Base-by-base conservation (phyloP, 768 basidiomycete genomes). In the Auricularia heimuer region DNA sequence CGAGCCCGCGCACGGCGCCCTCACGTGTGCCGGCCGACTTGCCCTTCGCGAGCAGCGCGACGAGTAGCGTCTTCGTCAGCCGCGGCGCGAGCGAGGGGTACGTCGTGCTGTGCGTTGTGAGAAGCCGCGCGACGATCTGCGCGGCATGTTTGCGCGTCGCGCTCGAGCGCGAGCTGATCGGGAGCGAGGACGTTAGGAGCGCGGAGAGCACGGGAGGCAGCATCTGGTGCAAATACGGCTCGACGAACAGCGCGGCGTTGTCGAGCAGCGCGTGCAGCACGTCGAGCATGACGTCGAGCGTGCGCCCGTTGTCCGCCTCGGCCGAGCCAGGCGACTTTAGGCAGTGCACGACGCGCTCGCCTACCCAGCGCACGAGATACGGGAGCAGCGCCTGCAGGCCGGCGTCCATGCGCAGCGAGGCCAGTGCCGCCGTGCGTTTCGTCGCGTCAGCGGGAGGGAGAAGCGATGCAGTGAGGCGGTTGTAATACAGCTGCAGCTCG, bases 211-310 rank as follows among this genome's bases (percentile, higher is more conserved):
- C 84, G 0, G 95, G 89, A 1, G 95, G 95, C 0, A 98, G 83
- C 16, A 98, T 82, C 88, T 98, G 96, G 71, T 98, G 97, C 3
- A 98, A 82, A 94, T 98, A 98, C 54, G 96, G 97, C 75, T 99
- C 97, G 29, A 98, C 85, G 72, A 98, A 98, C 4, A 99, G 78
- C 0, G 90, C 89, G 36, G 82, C 78, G 74, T 98, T 99, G 64
- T 90, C 89, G 61, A 97, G 77, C 14, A 98, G 79, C 2, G 94
- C 91, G 65, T 87, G 82, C 54, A 94, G 85, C 18, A 92, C 91
- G 67, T 94, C 92, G 67, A 98, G 76, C 66, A 94, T 77, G 35
- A 93, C 87, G 67, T 91, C 91, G 2, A 99, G 79, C 6, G 86
- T 80, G 66, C 81, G 80, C 12, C 92, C 87, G 66, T 93, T 86